Evolutionary conservation across 2,329 filamentous ascomycete species (phyloP), one percentile per base, ranked within the genome.

Genomic region (Colletotrichum echinochloae): DNA sequence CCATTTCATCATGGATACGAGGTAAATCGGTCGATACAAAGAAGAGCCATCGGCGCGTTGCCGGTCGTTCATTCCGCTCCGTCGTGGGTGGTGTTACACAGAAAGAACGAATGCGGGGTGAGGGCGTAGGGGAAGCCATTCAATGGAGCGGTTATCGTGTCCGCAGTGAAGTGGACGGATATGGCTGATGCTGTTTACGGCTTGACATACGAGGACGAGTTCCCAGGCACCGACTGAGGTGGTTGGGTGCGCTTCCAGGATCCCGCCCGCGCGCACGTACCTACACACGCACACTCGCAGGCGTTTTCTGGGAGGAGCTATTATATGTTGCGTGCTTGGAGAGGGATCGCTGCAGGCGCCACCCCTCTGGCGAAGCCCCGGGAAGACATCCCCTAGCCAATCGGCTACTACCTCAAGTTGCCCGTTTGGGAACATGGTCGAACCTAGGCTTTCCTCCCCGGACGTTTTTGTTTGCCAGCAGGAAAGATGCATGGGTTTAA

Each of bases 281-380:
- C n/a, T n/a, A 52, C 35, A n/a, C 7, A n/a, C 35, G 6, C 57
- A 26, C 23, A 54, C 59, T n/a, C 30, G 14, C 37, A 28, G 14
- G 18, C 46, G 49, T 49, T 56, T 55, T 51, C 33, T 60, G 49
- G 46, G 28, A 60, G 11, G 49, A 44, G 44, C 52, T 48, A n/a
- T n/a, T n/a, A n/a, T n/a, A n/a, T n/a, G n/a, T n/a, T n/a, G n/a
- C 51, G 23, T 39, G 56, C 68, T 62, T 30, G 65, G 57, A 14
- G 30, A n/a, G 68, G 64, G 68, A 59, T 23, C 57, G 65, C 52
- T 67, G 64, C 68, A 71, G 52, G 28, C 67, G 62, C 46, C 44
- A 54, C 67, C 57, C 41, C 18, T 44, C 39, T 70, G 52, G 63
- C 67, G 44, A 66, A n/a, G 30, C 16, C 16, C 51, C 35, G 33